Conservation (phyloP, 2,329 filamentous ascomycete genomes). For the Epichloe coenophiala region DNA sequence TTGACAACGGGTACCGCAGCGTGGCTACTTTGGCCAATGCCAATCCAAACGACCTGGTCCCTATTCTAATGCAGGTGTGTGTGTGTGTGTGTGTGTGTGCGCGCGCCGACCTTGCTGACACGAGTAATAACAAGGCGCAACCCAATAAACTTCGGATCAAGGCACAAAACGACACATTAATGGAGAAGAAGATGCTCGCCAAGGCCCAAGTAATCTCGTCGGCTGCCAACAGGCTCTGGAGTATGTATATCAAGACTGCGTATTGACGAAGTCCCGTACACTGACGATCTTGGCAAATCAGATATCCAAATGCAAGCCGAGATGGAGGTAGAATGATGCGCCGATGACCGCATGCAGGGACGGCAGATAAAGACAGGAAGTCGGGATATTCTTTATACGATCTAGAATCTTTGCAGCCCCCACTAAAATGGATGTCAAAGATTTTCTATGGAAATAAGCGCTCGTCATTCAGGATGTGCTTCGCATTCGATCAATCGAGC, state of each 20-base stretch:
- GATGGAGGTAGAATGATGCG: conserved; percentile 27
- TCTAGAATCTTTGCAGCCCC: not conserved
- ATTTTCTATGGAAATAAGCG: too few relatives aligned
- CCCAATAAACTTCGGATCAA: conserved; percentile 48
- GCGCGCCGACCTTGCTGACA: conserved; percentile 1
- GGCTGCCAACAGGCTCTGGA: conserved; percentile 58
- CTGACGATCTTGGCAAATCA: conserved; percentile 10
- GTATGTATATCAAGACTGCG: conserved; percentile 24
- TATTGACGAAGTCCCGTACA: not conserved
- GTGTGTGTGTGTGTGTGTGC: not conserved
- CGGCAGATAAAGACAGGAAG: not conserved
- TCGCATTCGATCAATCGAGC: conserved; percentile 31
- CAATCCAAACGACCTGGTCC: conserved; percentile 52
- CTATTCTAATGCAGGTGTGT: conserved; percentile 55
- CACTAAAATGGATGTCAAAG: too few relatives aligned
- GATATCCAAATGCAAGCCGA: conserved; percentile 39
- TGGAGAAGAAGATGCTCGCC: conserved; percentile 47
- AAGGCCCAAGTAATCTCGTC: conserved; percentile 57
- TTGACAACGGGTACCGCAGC: conserved; percentile 62
- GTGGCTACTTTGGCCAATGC: conserved; percentile 57
- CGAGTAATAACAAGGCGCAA: conserved; percentile 36
- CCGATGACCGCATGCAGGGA: not conserved
- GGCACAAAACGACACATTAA: conserved; percentile 41
- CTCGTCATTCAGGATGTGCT: too few relatives aligned
- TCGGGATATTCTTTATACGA: not conserved